These are phyloP conservation scores for Durotheca rogersii DNA, from an alignment of 495 filamentous ascomycete genomes.

Conservation along the genomic window DNA sequence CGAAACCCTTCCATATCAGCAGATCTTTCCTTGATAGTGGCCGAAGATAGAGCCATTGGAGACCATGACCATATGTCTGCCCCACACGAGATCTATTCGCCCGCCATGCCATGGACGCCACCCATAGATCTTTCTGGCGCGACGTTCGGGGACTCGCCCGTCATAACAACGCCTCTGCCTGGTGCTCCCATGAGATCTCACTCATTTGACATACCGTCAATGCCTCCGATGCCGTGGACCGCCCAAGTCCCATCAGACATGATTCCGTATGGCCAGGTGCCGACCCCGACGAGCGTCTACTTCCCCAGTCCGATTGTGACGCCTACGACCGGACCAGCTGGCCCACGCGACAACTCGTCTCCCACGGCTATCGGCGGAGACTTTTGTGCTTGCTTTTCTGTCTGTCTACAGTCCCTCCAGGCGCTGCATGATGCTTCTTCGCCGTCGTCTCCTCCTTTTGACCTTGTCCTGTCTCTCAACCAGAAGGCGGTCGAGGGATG, in stretches of 20 bases:
- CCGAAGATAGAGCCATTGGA: conserved; percentile 29
- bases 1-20: conserved; percentile 39
- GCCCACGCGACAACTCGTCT: conserved; percentile 36
- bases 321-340: conserved; percentile 34
- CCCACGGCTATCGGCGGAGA: conserved; percentile 31
- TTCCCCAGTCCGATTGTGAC: conserved; percentile 42
- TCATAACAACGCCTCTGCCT: conserved; percentile 24
- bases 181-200: conserved; percentile 34
- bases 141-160: conserved; percentile 33
- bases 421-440: conserved; percentile 48
- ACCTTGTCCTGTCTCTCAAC: conserved; percentile 47
- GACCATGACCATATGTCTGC: conserved; percentile 35
- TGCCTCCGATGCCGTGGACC: conserved; percentile 33
- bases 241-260: conserved; percentile 26
- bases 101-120: conserved; percentile 41
- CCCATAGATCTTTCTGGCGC: conserved; percentile 35
- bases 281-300: conserved; percentile 37
- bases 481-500: conserved; percentile 52
- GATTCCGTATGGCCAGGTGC: conserved; percentile 37
- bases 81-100: conserved; percentile 35
- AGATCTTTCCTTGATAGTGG: conserved; percentile 35
- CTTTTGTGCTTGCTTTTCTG: conserved; percentile 49
- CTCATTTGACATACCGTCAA: conserved; percentile 39
- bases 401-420: conserved; percentile 48
- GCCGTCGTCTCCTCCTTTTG: conserved; percentile 42